Conservation (phyloP, 768 basidiomycete species). For the Calocybe indica region DNA sequence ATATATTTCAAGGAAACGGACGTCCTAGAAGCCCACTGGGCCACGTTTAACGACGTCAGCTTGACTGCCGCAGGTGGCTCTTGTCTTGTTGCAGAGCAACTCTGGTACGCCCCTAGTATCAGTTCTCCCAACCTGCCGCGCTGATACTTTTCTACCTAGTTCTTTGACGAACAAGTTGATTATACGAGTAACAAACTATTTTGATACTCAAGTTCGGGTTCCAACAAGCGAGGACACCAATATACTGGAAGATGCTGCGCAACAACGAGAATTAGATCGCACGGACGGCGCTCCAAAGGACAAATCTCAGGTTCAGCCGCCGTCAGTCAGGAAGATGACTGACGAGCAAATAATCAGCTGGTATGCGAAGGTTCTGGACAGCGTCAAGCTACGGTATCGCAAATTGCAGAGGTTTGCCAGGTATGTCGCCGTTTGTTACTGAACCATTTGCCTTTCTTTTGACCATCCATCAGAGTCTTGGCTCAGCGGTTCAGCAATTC, state of each 20-base stretch:
- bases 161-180: slow-evolving; percentile 90
- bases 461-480: slow-evolving; percentile 39
- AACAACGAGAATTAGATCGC: not conserved
- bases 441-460: slow-evolving; percentile 4
- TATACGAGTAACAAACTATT: slow-evolving; percentile 89
- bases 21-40: slow-evolving; percentile 95
- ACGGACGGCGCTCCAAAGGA: slow-evolving; percentile 16
- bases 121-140: not conserved
- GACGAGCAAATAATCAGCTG: slow-evolving; percentile 79
- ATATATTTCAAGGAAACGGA: slow-evolving; percentile 98
- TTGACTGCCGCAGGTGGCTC: slow-evolving; percentile 85
- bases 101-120: slow-evolving; percentile 52
- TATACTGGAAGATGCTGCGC: slow-evolving; percentile 9
- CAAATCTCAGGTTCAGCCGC: slow-evolving; percentile 7
- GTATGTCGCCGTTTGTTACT: slow-evolving; percentile 30
- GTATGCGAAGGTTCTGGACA: slow-evolving; percentile 92
- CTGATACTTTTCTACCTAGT: slow-evolving; percentile 31
- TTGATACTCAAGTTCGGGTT: slow-evolving; percentile 87
- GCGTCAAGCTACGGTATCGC: slow-evolving; percentile 84
- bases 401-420: slow-evolving; percentile 92
- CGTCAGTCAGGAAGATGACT: slow-evolving; percentile 52
- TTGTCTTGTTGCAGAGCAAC: slow-evolving; percentile 87
- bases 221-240: slow-evolving; percentile 41
- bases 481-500: slow-evolving; percentile 91
- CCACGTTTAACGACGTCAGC: slow-evolving; percentile 90